A percentile compares a stretch with the other conserved stretches of the same genome.
Evolutionary conservation across 164 flowering plant species (phyloP).

Genomic region (Dillenia turbinata): DNA sequence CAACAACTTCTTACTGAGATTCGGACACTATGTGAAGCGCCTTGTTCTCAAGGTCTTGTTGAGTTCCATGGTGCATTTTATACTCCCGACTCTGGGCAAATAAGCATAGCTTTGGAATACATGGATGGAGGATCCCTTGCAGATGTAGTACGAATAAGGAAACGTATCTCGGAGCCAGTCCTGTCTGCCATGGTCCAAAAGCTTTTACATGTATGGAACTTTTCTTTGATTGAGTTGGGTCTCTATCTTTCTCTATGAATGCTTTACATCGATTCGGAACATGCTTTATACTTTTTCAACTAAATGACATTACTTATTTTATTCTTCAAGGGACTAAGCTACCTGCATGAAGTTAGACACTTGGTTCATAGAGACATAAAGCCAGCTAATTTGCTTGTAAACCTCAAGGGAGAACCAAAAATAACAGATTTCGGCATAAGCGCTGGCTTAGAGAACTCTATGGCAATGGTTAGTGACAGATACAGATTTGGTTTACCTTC

Average conservation of each 20-base stretch:
- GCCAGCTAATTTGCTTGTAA: slow-evolving; percentile 97
- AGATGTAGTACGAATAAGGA: slow-evolving; percentile 59
- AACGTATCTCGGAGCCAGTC: slow-evolving; percentile 75
- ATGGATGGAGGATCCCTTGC: slow-evolving; percentile 99
- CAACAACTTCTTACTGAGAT: slow-evolving; percentile 96
- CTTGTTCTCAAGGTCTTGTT: slow-evolving; percentile 84
- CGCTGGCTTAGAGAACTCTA: slow-evolving; percentile 93
- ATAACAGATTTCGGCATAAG: slow-evolving; percentile 99
- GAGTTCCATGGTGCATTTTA: slow-evolving; percentile 98
- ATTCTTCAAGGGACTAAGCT: slow-evolving; percentile 66
- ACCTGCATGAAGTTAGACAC: slow-evolving; percentile 92
- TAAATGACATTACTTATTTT: neutral
- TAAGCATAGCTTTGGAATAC: slow-evolving; percentile 96
- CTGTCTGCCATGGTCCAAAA: slow-evolving; percentile 82
- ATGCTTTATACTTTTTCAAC: slow-evolving; percentile 4
- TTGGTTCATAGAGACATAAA: slow-evolving; percentile 98
- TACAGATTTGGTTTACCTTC: no score
- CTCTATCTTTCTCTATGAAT: neutral
- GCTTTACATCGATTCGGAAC: neutral
- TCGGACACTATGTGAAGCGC: slow-evolving; percentile 92
- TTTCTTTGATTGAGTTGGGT: neutral
- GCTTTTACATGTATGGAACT: slow-evolving; percentile 62
- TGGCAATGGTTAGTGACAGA: slow-evolving; percentile 77
- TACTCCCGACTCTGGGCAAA: slow-evolving; percentile 95
- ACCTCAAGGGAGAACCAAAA: slow-evolving; percentile 96